A percentile compares a stretch with the other conserved stretches of the same genome.
These are phyloP conservation scores for Pseudogymnoascus sp. DNA, from an alignment of 2,329 filamentous ascomycete genomes.

Conservation along the genomic window DNA sequence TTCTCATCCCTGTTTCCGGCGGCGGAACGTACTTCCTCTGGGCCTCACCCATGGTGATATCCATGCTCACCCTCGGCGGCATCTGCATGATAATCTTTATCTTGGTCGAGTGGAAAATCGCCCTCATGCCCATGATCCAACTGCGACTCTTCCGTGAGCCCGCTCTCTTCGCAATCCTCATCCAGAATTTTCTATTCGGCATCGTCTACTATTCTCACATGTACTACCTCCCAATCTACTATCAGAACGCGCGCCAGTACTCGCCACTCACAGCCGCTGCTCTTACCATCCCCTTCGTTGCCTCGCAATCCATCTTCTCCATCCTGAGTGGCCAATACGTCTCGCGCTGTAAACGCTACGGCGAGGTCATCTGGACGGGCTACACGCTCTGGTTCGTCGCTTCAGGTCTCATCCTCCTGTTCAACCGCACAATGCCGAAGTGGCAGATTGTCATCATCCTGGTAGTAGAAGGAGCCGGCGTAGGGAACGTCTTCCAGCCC, in stretches of 20 bases:
- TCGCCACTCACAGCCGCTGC: slow-evolving; percentile 38
- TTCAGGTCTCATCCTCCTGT: slow-evolving; percentile 43
- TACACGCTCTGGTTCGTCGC: slow-evolving; percentile 36
- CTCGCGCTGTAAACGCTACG: slow-evolving; percentile 46
- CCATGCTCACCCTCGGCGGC: slow-evolving; percentile 45
- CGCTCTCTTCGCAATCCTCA: slow-evolving; percentile 44
- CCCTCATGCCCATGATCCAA: slow-evolving; percentile 42
- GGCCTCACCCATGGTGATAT: slow-evolving; percentile 48
- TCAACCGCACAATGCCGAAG: slow-evolving; percentile 35
- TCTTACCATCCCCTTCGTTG: slow-evolving; percentile 41
- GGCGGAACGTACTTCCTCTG: slow-evolving; percentile 49
- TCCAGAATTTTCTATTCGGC: slow-evolving; percentile 52
- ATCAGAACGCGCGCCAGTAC: slow-evolving; percentile 42
- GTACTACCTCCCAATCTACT: slow-evolving; percentile 54
- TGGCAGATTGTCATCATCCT: slow-evolving; percentile 43
- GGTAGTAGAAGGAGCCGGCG: slow-evolving; percentile 41
- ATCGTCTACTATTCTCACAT: slow-evolving; percentile 49
- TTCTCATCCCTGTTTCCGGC: slow-evolving; percentile 56
- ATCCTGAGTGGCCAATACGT: slow-evolving; percentile 48
- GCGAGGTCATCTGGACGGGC: slow-evolving; percentile 44
- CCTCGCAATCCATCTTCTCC: slow-evolving; percentile 37
- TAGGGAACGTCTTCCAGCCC: slow-evolving; percentile 41
- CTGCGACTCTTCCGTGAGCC: slow-evolving; percentile 43
- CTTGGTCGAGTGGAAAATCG: slow-evolving; percentile 46
- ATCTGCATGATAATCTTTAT: slow-evolving; percentile 40